Evolutionary conservation across 208 protist genomes (phyloP).

Genomic region (Novymonas esmeraldas): DNA sequence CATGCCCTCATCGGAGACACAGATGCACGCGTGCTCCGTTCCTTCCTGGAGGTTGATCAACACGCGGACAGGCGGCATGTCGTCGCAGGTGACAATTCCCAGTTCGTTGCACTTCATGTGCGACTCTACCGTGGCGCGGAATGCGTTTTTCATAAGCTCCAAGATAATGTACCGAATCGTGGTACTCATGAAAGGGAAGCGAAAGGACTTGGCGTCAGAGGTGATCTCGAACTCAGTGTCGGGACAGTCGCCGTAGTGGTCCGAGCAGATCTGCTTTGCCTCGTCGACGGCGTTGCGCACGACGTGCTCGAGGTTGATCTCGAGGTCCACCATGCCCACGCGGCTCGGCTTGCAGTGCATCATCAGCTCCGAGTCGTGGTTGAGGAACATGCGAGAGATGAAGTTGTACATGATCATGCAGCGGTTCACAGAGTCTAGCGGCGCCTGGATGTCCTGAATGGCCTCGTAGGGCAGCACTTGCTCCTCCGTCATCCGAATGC

Average conservation of each 20-base stretch:
- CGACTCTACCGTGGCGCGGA: constrained; percentile 88
- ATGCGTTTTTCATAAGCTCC: constrained; percentile 96
- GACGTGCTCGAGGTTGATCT: constrained; percentile 86
- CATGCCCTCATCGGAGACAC: constrained; percentile 81
- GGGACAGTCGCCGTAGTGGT: constrained; percentile 90
- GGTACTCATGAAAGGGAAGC: constrained; percentile 92
- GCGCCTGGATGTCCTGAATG: constrained; percentile 63
- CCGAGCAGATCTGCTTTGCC: constrained; percentile 90
- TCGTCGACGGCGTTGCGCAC: constrained; percentile 85
- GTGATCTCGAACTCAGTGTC: constrained; percentile 83
- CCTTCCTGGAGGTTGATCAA: constrained; percentile 73
- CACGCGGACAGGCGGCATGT: constrained; percentile 84
- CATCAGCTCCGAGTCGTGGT: constrained; percentile 31
- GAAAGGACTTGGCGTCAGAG: constrained; percentile 57
- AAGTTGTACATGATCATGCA: constrained; percentile 89
- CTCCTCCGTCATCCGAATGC: constrained; percentile 38
- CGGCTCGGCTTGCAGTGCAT: constrained; percentile 33
- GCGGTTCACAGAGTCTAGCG: constrained; percentile 67
- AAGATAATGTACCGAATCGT: constrained; percentile 95
- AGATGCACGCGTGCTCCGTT: constrained; percentile 83
- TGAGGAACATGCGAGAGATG: constrained; percentile 80
- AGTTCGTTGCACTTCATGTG: constrained; percentile 76
- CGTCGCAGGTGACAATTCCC: constrained; percentile 73
- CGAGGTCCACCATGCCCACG: constrained; percentile 86
- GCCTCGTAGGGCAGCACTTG: constrained; percentile 63